These are phyloP conservation scores for Heliamphora pulchella DNA, from an alignment of 179 eudicot species.

Conservation along the genomic window DNA sequence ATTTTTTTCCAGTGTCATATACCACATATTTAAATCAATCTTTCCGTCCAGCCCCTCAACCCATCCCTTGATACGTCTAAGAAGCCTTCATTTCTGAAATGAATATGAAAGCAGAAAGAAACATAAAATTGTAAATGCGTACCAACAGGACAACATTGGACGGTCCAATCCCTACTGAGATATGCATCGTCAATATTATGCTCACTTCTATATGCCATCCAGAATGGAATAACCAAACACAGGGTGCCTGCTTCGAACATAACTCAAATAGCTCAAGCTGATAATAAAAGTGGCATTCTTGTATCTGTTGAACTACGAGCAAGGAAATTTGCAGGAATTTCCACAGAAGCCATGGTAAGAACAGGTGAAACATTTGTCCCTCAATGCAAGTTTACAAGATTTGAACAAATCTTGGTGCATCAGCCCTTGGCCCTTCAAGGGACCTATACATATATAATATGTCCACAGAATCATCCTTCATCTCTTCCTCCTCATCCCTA, in stretches of 20 bases:
- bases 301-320: conserved; percentile 5
- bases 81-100: conserved; percentile 22
- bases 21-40: conserved; percentile 18
- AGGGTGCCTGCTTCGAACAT: conserved; percentile 9
- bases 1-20: conserved; percentile 4
- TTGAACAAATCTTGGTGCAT: conserved; percentile 59
- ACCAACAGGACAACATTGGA: conserved; percentile 25
- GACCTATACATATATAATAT: conserved; percentile 77
- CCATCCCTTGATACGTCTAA: conserved; percentile 19
- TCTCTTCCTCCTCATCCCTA: conserved; percentile 25
- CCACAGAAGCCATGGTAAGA: neutral
- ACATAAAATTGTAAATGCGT: conserved; percentile 18
- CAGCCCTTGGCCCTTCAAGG: conserved; percentile 67
- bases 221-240: conserved; percentile 10
- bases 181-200: neutral
- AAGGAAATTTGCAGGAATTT: conserved; percentile 9
- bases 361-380: neutral
- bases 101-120: conserved; percentile 28
- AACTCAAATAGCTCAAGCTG: conserved; percentile 11
- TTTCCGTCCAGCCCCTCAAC: conserved; percentile 19
- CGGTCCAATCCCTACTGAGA: conserved; percentile 24
- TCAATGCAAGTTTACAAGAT: conserved; percentile 36
- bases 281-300: neutral
- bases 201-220: conserved; percentile 10
- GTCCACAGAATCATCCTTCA: conserved; percentile 40